A percentile compares a stretch with the other conserved stretches of the same genome.
phyloP scores from a whole-genome alignment of 2,329 filamentous ascomycete genomes.

The Trichoderma brevicompactum region DNA sequence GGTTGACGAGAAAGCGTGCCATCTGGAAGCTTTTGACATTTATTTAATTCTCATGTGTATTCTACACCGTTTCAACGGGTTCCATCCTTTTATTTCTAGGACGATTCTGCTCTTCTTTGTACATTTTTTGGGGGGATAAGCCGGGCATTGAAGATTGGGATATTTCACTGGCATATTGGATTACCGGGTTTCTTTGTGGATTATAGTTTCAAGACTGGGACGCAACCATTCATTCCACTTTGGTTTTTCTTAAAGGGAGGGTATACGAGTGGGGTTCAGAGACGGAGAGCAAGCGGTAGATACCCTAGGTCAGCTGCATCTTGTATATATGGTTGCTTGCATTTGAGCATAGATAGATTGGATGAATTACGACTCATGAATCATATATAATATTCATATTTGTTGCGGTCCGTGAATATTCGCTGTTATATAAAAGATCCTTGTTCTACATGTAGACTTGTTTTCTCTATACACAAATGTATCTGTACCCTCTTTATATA shows the following conservation, averaged over 20 bases:
- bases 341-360: constrained; percentile 13
- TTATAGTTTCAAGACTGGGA: not conserved
- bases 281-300: not conserved
- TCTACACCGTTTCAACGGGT: not conserved
- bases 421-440: not conserved
- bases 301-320: constrained; percentile 8
- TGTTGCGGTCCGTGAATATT: not conserved
- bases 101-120: constrained; percentile 1
- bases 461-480: not conserved
- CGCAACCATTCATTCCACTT: not conserved
- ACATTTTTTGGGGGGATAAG: not conserved
- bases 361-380: constrained; percentile 21
- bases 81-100: not conserved
- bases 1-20: not conserved
- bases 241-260: not conserved
- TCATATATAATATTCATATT: not conserved
- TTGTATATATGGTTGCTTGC: not conserved
- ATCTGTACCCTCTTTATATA: not conserved
- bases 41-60: not conserved
- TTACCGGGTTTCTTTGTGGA: not conserved
- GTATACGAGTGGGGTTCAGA: not conserved
- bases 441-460: too few relatives aligned
- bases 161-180: not conserved
- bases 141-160: not conserved
- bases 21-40: not conserved